Base-by-base conservation (phyloP, 2,329 filamentous ascomycete genomes). In the Arachnopeziza araneosa region DNA sequence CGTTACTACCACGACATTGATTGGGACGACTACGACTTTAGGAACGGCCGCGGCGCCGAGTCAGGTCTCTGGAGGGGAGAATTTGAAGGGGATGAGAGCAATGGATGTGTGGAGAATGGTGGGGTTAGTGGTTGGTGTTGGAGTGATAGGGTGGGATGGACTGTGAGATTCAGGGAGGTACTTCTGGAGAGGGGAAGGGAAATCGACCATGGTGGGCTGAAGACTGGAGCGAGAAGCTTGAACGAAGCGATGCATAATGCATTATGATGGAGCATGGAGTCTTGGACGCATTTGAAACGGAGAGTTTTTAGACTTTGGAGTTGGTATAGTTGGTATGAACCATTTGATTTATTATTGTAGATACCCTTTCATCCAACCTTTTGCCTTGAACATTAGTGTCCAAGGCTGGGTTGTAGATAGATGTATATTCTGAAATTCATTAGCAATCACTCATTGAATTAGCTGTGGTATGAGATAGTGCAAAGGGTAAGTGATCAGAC, bases 401-500 rank as follows among this genome's bases (percentile, higher is more conserved):
- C 36, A 44, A 5, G 17, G 36, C 6, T 44, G 26, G 9, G 26
- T 9, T 30, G 26, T 30, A 30, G 9, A 44, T 3, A 44, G 3
- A 44, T 44, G 17, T 44, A 44, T 14, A 44, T 8, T 44, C 36
- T 44, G 36, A 44, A 8, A 17, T 14, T 19, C 12, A 14, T 44
- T 44, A 44, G 36, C 36, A 44, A 32, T 44, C 36, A 7, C 36
- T 44, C 36, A 44, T 14, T 7, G 36, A 44, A 44, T 17, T 17
- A 5, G 4, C 26, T 30, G n/a, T n/a, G n/a, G 30, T 7, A 32
- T 32, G 30, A 44, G 36, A 44, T 44, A 19, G 17, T 4, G 17
- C 17, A 44, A 53, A n/a, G 14, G 26, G n/a, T 30, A 26, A 66
- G 62, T 66, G 59, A 73, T 90, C 87, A 90, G 87, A 90, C 85